These are phyloP conservation scores for Tuctoria greenei DNA, from an alignment of 176 grass and related monocot genomes.

Conservation along the genomic window DNA sequence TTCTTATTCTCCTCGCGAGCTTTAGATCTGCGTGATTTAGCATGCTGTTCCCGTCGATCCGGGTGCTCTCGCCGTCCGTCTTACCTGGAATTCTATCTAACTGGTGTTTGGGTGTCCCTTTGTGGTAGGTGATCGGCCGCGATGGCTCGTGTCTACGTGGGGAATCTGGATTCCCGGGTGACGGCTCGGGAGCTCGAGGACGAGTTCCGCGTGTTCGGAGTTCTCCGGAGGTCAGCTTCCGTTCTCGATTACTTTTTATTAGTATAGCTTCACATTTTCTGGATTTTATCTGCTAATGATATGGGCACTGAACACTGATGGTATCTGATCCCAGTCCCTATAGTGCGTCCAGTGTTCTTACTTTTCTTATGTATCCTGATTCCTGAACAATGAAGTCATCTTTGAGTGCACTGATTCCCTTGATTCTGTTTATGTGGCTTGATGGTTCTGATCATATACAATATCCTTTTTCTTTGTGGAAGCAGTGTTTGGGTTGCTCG, in stretches of 20 bases:
- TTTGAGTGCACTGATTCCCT: background rate
- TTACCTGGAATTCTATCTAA: conserved; percentile 9
- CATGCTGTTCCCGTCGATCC: background rate
- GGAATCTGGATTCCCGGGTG: conserved; percentile 65
- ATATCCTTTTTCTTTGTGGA: conserved; percentile 6
- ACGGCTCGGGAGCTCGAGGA: conserved; percentile 71
- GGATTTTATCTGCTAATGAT: background rate
- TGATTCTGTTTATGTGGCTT: background rate
- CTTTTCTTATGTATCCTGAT: too few species aligned
- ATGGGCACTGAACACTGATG: background rate
- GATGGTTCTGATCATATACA: background rate
- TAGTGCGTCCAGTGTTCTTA: too few species aligned
- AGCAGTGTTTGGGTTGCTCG: conserved; percentile 92
- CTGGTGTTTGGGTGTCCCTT: background rate
- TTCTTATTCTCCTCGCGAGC: too few species aligned
- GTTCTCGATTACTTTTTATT: background rate
- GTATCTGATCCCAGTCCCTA: background rate
- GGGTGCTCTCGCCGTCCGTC: background rate
- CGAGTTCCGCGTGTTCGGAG: conserved; percentile 77
- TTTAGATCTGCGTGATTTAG: background rate
- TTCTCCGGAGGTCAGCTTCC: conserved; percentile 63
- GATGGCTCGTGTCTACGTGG: conserved; percentile 82
- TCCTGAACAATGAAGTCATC: background rate
- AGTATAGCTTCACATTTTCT: background rate
- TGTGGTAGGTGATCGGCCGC: conserved; percentile 10